These are phyloP conservation scores for Trichoderma sp. DNA, from an alignment of 2,329 filamentous ascomycete genomes.

Conservation along the genomic window DNA sequence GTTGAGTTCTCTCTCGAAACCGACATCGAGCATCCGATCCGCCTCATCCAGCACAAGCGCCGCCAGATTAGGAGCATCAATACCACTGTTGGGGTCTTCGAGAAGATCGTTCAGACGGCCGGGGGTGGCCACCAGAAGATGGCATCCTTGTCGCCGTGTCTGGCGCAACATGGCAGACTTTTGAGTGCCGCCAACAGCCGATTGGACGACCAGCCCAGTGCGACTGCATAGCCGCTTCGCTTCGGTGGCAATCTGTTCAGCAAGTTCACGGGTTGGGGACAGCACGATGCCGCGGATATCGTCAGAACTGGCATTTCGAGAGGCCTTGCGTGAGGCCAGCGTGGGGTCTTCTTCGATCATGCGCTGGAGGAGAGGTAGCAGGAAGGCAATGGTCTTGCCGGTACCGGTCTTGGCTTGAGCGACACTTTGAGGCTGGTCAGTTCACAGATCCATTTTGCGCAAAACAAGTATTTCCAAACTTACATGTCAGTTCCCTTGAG, in stretches of 20 bases:
- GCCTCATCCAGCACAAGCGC: slow-evolving; percentile 96
- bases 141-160: slow-evolving; percentile 76
- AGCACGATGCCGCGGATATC: slow-evolving; percentile 72
- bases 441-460: not conserved
- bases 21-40: slow-evolving; percentile 97
- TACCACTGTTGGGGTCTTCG: slow-evolving; percentile 61
- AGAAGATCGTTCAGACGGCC: slow-evolving; percentile 84
- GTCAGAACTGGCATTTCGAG: slow-evolving; percentile 44
- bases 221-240: slow-evolving; percentile 65
- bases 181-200: slow-evolving; percentile 88
- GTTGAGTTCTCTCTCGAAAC: slow-evolving; percentile 67
- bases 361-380: slow-evolving; percentile 81
- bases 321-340: slow-evolving; percentile 52
- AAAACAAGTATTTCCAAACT: slow-evolving; percentile 38
- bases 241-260: slow-evolving; percentile 78
- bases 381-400: slow-evolving; percentile 92
- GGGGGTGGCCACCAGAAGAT: slow-evolving; percentile 87
- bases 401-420: slow-evolving; percentile 97
- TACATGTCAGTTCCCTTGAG: slow-evolving; percentile 82
- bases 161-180: slow-evolving; percentile 68
- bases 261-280: slow-evolving; percentile 79
- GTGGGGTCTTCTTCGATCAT: slow-evolving; percentile 66
- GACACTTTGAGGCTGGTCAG: slow-evolving; percentile 54
- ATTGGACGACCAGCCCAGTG: slow-evolving; percentile 68
- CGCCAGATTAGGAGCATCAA: slow-evolving; percentile 78